Evolutionary conservation across 2,329 filamentous ascomycete genomes (phyloP), one percentile per base, ranked within the genome.

Genomic region (Xylaria digitata): DNA sequence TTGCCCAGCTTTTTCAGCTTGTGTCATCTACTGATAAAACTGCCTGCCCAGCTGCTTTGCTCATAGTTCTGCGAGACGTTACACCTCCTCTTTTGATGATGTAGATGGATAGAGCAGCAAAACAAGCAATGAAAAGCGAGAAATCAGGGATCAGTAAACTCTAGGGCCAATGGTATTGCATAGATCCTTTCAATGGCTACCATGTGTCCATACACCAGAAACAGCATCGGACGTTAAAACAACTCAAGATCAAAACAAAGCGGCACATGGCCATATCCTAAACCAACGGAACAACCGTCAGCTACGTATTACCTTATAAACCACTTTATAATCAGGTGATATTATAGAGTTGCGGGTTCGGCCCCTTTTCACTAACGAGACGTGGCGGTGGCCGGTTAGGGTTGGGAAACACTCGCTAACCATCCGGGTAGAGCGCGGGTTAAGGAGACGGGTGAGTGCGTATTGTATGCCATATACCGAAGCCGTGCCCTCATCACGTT

Each of bases 381-480:
- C 5, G 8, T 13, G 9, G 1, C 9, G 32, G 15, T 17, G 13
- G 1, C 15, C 30, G 9, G 21, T 43, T 45, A 34, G 7, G 0
- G 19, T 13, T 17, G 11, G 32, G n/a, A 34, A 19, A 6, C 21
- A 21, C 7, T 62, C 42, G 34, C 21, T 26, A 17, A 42, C n/a
- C 17, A 21, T 21, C 15, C 19, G 32, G 50, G 30, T 19, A 17
- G 5, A 21, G 56, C 13, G 45, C n/a, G 13, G 23, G 34, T 19
- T 17, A 6, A 21, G 19, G 1, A 8, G 23, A 65, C 50, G 50
- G 63, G 40, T 61, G 17, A 43, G 50, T 46, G 26, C 59, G 50
- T 43, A 5, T 55, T 13, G 19, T 50, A 43, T 61, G 26, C 37
- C 13, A 32, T 1, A 48, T 32, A 53, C 45, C n/a, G 19, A 46